Percentiles rank a stretch among this genome's conserved stretches.
Evolutionary conservation across 1,139 yeast genomes (phyloP).

Genomic region (Geotrichum citri-aurantii): DNA sequence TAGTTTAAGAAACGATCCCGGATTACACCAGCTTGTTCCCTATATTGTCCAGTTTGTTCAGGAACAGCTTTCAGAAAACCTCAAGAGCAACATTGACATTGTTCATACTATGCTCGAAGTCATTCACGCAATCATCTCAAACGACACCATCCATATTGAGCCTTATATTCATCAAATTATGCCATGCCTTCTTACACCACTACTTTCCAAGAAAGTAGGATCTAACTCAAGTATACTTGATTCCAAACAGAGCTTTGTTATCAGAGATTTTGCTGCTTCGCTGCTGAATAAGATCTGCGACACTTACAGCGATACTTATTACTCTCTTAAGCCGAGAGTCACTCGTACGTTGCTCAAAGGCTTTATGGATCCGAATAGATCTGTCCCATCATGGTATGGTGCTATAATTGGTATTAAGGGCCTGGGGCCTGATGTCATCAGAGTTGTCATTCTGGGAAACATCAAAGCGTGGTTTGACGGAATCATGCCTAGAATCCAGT

Average conservation of each 20-base stretch:
- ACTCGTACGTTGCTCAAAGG: slow-evolving; percentile 90
- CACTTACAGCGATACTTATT: slow-evolving; percentile 78
- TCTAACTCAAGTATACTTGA: slow-evolving; percentile 40
- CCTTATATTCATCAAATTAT: slow-evolving; percentile 95
- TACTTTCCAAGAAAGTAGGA: slow-evolving; percentile 88
- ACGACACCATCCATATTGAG: slow-evolving; percentile 82
- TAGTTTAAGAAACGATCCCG: slow-evolving; percentile 85
- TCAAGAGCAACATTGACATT: slow-evolving; percentile 58
- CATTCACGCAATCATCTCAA: slow-evolving; percentile 75
- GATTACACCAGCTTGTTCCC: slow-evolving; percentile 93
- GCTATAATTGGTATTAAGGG: slow-evolving; percentile 79
- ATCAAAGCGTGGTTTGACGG: slow-evolving; percentile 61
- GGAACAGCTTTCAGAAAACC: slow-evolving; percentile 86
- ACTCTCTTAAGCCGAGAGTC: slow-evolving; percentile 87
- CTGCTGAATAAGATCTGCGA: slow-evolving; percentile 70
- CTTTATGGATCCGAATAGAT: slow-evolving; percentile 70
- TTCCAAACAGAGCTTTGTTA: slow-evolving; percentile 33
- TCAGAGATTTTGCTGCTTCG: slow-evolving; percentile 85
- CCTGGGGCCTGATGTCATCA: slow-evolving; percentile 81
- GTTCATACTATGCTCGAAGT: slow-evolving; percentile 89
- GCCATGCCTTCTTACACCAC: slow-evolving; percentile 88
- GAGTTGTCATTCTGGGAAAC: slow-evolving; percentile 81
- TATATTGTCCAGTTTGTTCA: slow-evolving; percentile 94
- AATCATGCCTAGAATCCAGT: slow-evolving; percentile 28
- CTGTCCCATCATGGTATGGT: slow-evolving; percentile 89